Conservation (phyloP, 805 yeast species). For the Metschnikowia santaceciliae region DNA sequence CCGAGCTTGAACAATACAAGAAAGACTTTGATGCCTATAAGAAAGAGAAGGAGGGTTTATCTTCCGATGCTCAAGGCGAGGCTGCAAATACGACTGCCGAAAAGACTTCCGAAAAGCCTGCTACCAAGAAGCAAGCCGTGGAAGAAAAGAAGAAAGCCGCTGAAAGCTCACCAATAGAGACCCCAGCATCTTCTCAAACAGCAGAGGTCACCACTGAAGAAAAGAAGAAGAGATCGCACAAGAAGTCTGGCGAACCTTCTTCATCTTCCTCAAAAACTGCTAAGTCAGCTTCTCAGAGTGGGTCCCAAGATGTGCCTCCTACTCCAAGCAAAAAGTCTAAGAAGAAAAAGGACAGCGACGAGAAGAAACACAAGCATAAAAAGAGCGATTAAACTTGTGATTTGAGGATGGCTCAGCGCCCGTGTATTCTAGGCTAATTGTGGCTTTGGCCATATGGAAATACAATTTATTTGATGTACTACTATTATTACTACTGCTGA, state of each 20-base stretch:
- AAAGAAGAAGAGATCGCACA: slow-evolving; percentile 16
- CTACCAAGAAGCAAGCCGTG: background rate
- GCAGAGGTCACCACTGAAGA: slow-evolving; percentile 6
- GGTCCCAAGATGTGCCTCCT: slow-evolving; percentile 2
- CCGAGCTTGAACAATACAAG: slow-evolving; percentile 37
- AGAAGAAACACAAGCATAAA: slow-evolving; percentile 14
- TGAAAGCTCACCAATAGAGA: background rate
- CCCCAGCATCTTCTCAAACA: background rate
- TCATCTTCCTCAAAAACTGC: background rate
- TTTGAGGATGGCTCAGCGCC: background rate
- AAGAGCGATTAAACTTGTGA: slow-evolving; percentile 12
- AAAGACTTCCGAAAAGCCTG: slow-evolving; percentile 2
- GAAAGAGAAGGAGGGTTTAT: slow-evolving; percentile 13
- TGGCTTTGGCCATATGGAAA: slow-evolving; percentile 7
- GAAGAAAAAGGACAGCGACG: slow-evolving; percentile 17
- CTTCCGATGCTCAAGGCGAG: background rate
- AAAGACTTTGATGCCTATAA: slow-evolving; percentile 35
- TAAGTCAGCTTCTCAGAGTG: background rate
- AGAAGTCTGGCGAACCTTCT: slow-evolving; percentile 5
- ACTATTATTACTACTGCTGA: slow-evolving; percentile 7
- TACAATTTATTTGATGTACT: slow-evolving; percentile 14
- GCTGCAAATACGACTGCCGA: background rate
- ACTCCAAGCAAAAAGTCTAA: slow-evolving; percentile 14
- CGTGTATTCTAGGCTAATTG: slow-evolving; percentile 3
- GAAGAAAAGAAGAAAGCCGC: background rate